phyloP scores from a whole-genome alignment of 352 stramenopile species.

The Globisporangium cystogenes region DNA sequence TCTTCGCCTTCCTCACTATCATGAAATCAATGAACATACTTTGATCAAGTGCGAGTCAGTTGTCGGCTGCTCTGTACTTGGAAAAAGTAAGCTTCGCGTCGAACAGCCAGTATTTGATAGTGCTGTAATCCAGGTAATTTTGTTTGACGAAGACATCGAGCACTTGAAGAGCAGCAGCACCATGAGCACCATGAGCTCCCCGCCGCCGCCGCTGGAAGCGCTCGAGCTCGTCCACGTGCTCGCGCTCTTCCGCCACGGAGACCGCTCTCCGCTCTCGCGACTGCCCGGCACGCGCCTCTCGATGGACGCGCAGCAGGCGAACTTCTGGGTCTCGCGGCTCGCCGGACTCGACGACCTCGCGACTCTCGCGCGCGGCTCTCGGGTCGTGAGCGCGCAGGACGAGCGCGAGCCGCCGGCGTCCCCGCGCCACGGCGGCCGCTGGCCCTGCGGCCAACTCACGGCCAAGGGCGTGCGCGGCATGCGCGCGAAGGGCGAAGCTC shows the following conservation, averaged over 20 bases:
- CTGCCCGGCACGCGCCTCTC: conserved; percentile 32
- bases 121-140: background rate
- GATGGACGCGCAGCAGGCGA: conserved; percentile 37
- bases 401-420: conserved; percentile 20
- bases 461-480: conserved; percentile 61
- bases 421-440: conserved; percentile 51
- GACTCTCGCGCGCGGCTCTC: conserved; percentile 39
- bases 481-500: conserved; percentile 34
- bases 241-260: conserved; percentile 73
- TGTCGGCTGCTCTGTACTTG: background rate
- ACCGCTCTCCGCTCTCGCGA: conserved; percentile 71
- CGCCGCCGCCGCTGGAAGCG: conserved; percentile 7
- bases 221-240: conserved; percentile 55
- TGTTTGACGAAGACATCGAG: background rate
- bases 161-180: background rate
- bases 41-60: background rate
- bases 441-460: conserved; percentile 73
- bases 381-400: conserved; percentile 24
- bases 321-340: conserved; percentile 60
- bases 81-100: background rate
- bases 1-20: background rate
- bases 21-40: no score
- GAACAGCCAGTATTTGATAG: background rate
- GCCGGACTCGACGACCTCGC: conserved; percentile 34
- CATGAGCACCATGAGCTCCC: no score